A percentile compares a stretch with the other conserved stretches of the same genome.
Evolutionary conservation across 2,329 filamentous ascomycete species (phyloP).

Genomic region (Ilyonectria mors-panacis): DNA sequence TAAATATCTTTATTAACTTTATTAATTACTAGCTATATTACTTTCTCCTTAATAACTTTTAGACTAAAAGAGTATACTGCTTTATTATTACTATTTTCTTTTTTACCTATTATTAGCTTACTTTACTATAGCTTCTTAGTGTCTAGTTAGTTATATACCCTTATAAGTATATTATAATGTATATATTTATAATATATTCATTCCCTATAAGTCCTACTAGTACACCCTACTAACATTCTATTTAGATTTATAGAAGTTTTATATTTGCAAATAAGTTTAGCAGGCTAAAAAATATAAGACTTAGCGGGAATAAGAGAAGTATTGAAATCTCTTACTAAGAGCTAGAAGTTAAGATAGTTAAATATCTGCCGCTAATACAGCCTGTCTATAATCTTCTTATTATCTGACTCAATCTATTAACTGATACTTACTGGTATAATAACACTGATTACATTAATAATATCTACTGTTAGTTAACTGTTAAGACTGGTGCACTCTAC

Average conservation of each 20-base stretch:
- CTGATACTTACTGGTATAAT: constrained; percentile 74
- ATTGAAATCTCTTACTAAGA: constrained; percentile 65
- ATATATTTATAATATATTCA: too few relatives aligned
- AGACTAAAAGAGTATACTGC: too few relatives aligned
- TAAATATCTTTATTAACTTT: too few relatives aligned
- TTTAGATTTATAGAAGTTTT: constrained; percentile 74
- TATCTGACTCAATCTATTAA: constrained; percentile 79
- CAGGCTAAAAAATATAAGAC: constrained; percentile 57
- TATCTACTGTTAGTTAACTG: constrained; percentile 68
- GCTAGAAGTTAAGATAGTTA: constrained; percentile 68
- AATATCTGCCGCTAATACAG: constrained; percentile 77
- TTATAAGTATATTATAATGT: too few relatives aligned
- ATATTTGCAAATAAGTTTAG: constrained; percentile 71
- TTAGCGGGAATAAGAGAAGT: constrained; percentile 40
- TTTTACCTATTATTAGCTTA: too few relatives aligned
- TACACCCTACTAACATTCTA: constrained; percentile 71
- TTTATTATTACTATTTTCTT: too few relatives aligned
- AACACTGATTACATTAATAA: constrained; percentile 81
- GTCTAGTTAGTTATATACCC: too few relatives aligned
- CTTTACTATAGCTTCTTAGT: too few relatives aligned
- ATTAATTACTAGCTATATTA: too few relatives aligned
- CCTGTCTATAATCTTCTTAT: constrained; percentile 72
- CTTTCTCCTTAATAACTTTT: too few relatives aligned
- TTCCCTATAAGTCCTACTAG: constrained; percentile 66
- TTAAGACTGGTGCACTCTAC: constrained; percentile 27